Base-by-base conservation (phyloP, 305 asterid species). In the Fraxinus greggii region DNA sequence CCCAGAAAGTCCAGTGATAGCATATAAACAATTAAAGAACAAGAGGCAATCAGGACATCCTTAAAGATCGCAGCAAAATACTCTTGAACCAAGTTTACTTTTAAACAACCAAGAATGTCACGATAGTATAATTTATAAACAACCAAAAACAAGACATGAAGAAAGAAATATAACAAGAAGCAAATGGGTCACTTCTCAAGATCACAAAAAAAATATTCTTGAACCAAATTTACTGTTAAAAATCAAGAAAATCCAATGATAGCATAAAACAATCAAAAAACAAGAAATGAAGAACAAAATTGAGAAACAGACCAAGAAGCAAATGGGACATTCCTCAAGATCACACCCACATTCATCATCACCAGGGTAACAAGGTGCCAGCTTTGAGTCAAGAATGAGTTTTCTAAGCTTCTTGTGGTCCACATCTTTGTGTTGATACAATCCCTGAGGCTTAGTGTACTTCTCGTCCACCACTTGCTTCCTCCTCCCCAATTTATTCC, bases 391-490 rank as follows among this genome's bases (percentile, higher is more conserved):
- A 24, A 96, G 90, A 82, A 96, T 96, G 83, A 96, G 95, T 87
- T 93, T 96, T 87, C 94, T 88, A 12, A 97, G 97, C 96, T 97
- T 97, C 97, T 93, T 96, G 33, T 91, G 90, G 92, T 96, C 99
- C 90, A 96, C 98, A 89, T 96, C 98, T 84, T 87, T 96, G 87
- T 92, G 97, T 26, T 91, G 98, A 91, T 94, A 96, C 96, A 96
- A 87, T 87, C 99, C 99, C 76, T 94, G 99, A 88, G 99, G 99
- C 93, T 89, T 94, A 32, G 99, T 94, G 92, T 92, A 96, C 97
- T 93, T 94, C 88, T 96, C 98, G 87, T 96, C 98, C 92, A 96
- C 98, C 85, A 92, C 95, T 86, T 94, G 98, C 89, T 92, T 90
- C 89, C 91, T 91, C 89, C 94, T 90, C 85, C 97, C 99, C 94